phyloP scores from a whole-genome alignment of 148 eudicot species.

The Cornus florida region DNA sequence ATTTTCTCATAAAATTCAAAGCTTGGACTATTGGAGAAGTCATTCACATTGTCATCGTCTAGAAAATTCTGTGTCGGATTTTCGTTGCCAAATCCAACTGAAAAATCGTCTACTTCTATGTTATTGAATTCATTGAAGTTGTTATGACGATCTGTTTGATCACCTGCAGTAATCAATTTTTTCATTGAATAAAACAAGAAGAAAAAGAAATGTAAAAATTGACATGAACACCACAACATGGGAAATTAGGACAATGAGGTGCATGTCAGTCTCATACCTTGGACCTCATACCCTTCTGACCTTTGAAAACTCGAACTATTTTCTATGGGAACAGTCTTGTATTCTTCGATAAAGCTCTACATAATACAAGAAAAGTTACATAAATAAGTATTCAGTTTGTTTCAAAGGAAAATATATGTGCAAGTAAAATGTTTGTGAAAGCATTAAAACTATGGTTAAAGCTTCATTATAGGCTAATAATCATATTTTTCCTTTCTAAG shows the following conservation, averaged over 20 bases:
- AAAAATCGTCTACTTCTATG: constrained; percentile 27
- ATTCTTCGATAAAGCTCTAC: constrained; percentile 48
- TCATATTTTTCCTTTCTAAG: too few species aligned
- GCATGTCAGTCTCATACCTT: constrained; percentile 31
- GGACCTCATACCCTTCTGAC: constrained; percentile 28
- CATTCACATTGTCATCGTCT: constrained; percentile 42
- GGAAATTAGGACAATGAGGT: background rate
- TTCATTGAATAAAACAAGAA: background rate
- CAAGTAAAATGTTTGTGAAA: too few species aligned
- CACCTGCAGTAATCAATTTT: constrained; percentile 27
- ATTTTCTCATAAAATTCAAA: constrained; percentile 56
- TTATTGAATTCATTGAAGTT: constrained; percentile 18
- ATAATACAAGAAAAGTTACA: background rate
- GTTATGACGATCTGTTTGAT: constrained; percentile 12
- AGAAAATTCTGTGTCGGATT: constrained; percentile 44
- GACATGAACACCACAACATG: too few species aligned
- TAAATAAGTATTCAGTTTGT: background rate
- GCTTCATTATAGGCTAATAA: too few species aligned
- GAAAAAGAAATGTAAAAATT: background rate
- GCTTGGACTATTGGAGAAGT: constrained; percentile 51
- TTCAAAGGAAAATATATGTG: background rate
- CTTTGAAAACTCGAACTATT: constrained; percentile 40
- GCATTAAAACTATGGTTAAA: too few species aligned
- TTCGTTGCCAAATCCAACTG: constrained; percentile 31
- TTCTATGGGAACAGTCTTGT: constrained; percentile 52